Conservation (phyloP, 2,329 filamentous ascomycete species). For the Cadophora sp. region DNA sequence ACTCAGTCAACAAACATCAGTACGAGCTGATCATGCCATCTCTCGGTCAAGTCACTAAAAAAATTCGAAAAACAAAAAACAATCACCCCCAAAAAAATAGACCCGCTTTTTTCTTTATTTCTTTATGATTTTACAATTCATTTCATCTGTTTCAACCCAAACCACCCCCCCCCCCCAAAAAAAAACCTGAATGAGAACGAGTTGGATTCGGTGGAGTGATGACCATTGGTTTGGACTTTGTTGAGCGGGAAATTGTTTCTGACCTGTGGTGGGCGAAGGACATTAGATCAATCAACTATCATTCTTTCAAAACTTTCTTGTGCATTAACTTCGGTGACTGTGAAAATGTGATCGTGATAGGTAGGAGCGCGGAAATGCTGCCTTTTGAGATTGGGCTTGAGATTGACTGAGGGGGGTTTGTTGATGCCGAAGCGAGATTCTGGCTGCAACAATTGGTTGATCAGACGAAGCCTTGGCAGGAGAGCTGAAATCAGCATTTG, state of each 20-base stretch:
- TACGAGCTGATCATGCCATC: background rate
- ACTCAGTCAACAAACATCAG: constrained; percentile 2
- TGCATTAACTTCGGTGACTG: background rate
- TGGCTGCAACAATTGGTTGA: background rate
- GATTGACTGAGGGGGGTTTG: background rate
- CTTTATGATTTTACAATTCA: background rate
- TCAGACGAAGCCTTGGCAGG: background rate
- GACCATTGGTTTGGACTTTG: background rate
- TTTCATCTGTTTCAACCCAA: background rate
- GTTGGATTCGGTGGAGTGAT: background rate
- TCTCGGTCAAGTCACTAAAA: background rate
- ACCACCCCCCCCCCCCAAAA: too few relatives aligned
- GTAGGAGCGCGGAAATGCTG: background rate
- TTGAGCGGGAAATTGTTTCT: constrained; percentile 4
- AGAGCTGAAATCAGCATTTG: background rate
- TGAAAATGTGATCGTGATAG: background rate
- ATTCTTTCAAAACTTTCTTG: background rate
- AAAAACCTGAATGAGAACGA: constrained; percentile 3
- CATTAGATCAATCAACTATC: constrained; percentile 12
- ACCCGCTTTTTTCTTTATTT: background rate
- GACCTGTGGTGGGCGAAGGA: constrained; percentile 7
- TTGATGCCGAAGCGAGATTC: background rate
- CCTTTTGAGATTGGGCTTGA: background rate
- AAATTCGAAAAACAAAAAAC: background rate
- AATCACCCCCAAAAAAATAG: background rate